Evolutionary conservation across 768 basidiomycete species (phyloP).

Genomic region (Rhodosporidiobolus odoratus): DNA sequence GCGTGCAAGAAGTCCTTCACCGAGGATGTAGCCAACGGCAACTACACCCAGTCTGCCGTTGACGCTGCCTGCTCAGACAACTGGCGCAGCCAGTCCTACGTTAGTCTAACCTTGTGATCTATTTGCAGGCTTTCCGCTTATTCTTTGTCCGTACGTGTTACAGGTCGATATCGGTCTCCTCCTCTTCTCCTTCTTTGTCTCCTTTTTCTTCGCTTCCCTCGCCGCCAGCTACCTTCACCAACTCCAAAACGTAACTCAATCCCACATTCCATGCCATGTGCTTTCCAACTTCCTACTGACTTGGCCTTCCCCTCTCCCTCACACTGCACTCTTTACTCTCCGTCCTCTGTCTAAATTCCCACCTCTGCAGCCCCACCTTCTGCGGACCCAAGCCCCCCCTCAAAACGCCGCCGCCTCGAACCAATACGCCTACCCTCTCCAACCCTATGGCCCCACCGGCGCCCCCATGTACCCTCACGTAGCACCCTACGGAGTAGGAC

Average conservation of each 20-base stretch:
- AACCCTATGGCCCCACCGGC: not conserved
- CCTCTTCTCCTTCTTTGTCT: slow-evolving; percentile 23
- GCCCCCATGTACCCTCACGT: slow-evolving; percentile 4
- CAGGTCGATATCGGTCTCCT: slow-evolving; percentile 32
- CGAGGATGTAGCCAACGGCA: slow-evolving; percentile 5
- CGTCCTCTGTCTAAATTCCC: not conserved
- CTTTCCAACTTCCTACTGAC: not conserved
- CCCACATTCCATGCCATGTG: too few species aligned
- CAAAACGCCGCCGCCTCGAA: slow-evolving; percentile 6
- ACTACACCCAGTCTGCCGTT: not conserved
- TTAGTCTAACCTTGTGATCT: too few species aligned
- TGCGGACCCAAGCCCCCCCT: slow-evolving; percentile 17
- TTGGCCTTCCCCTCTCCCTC: not conserved
- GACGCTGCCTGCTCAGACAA: not conserved
- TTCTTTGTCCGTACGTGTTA: not conserved
- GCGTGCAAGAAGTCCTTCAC: slow-evolving; percentile 11
- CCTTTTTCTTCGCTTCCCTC: slow-evolving; percentile 33
- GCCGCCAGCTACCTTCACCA: slow-evolving; percentile 32
- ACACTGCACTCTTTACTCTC: too few species aligned
- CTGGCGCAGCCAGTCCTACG: slow-evolving; percentile 21
- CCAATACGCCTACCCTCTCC: slow-evolving; percentile 22
- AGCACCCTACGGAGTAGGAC: not conserved
- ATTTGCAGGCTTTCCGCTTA: too few species aligned
- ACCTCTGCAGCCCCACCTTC: not conserved
- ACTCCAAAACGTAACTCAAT: slow-evolving; percentile 34